Percentiles rank a stretch among this genome's conserved stretches.
Evolutionary conservation across 1,139 yeast genomes (phyloP).

Genomic region (Pichia sp.): DNA sequence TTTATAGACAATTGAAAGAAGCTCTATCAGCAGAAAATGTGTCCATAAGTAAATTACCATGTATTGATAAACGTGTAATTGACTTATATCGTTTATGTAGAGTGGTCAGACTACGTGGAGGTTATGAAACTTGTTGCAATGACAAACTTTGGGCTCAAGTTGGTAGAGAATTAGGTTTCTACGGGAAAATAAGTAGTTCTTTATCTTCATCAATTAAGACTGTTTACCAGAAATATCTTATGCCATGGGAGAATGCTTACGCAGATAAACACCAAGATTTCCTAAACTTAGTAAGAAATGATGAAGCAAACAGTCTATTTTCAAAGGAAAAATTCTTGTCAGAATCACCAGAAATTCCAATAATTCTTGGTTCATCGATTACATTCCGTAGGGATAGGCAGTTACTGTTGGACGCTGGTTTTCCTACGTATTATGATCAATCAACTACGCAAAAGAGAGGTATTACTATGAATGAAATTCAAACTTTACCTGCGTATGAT

Average conservation of each 20-base stretch:
- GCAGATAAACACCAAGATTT: constrained; percentile 4
- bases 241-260: constrained; percentile 19
- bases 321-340: background rate
- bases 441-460: constrained; percentile 31
- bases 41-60: constrained; percentile 36
- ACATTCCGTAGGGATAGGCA: constrained; percentile 42
- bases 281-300: constrained; percentile 11
- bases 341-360: constrained; percentile 3
- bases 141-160: constrained; percentile 58
- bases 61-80: constrained; percentile 50
- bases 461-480: constrained; percentile 28
- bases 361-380: constrained; percentile 38
- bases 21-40: constrained; percentile 28
- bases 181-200: constrained; percentile 64
- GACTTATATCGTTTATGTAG: constrained; percentile 48
- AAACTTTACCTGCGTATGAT: constrained; percentile 31
- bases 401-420: constrained; percentile 43
- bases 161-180: constrained; percentile 72
- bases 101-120: constrained; percentile 52
- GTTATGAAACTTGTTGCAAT: constrained; percentile 48
- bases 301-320: constrained; percentile 4
- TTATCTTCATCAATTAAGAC: constrained; percentile 61
- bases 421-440: constrained; percentile 37
- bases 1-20: constrained; percentile 31
- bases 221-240: constrained; percentile 40